Base-by-base conservation (phyloP, 306 rosid genomes). In the Fagus crenata region DNA sequence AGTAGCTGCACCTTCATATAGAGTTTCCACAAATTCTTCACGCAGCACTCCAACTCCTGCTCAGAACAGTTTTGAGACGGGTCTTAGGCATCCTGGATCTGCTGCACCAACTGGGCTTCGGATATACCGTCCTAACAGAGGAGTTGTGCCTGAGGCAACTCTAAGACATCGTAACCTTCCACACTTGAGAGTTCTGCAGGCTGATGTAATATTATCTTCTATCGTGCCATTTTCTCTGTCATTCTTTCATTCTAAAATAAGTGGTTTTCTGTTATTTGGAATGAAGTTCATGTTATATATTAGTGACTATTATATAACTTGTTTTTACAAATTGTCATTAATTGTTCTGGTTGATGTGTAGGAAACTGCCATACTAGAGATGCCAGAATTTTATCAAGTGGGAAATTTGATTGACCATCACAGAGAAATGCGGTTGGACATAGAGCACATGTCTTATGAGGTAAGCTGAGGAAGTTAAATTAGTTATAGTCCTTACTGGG, bases 391-490 rank as follows among this genome's bases (percentile, higher is more conserved):
- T 5, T 83, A 87, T 61, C 91, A 90, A 80, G 87, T 86, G 56
- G 89, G 96, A 39, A 84, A 77, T 79, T 74, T 82, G 49, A 81
- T 77, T 69, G 99, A 96, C 80, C 90, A 91, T 83, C 98, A 96
- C 83, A 88, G 97, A 54, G 99, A 96, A 80, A 87, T 96, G 96
- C 96, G 93, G 71, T 74, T 96, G 92, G 98, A 96, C 87, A 96
- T 96, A 56, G 99, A 92, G 88, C 93, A 96, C 78, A 92, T 96
- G 98, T 91, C 99, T 42, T 96, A 96, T 73, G 99, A 96, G 97
- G 99, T 87, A 85, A 83, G 85, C 75, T 36, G 33, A 55, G 36
- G 67, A 78, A 74, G 40, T 42, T 81, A 46, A 55, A 75, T 75
- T 49, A 4, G 70, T 39, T 78, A 42, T 69, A 51, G 63, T 71